Base-by-base conservation (phyloP, 768 basidiomycete species). In the Pleurotus ostreatus region DNA sequence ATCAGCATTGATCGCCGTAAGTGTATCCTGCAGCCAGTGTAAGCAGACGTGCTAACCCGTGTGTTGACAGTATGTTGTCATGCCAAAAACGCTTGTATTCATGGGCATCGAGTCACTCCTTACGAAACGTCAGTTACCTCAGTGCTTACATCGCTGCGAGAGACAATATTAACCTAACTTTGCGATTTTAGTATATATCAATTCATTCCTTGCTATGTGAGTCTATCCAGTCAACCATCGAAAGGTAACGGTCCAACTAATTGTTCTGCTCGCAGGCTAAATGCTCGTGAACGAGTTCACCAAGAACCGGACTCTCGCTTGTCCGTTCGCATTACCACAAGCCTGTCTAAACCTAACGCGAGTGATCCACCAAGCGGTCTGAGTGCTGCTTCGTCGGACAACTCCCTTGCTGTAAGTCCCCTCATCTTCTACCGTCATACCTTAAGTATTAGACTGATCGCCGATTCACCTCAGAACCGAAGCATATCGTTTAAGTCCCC, bases 141-240 rank as follows among this genome's bases (percentile, higher is more conserved):
- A 9, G 34, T 55, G 25, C 18, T 22, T 12, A 11, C 26, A 7
- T 30, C n/a, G 5, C 38, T 43, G 7, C 13, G 18, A 20, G 3
- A 1, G 16, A 9, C 15, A 16, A 9, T 38, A 25, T 11, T 37
- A 11, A 49, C 15, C n/a, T 49, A 40, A 15, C 12, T 39, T 16
- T 16, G 11, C 20, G 26, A 20, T 16, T 25, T 16, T 52, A 70
- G 69, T 69, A 15, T 70, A 70, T 46, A 63, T 66, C 58, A 68
- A 67, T 56, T 70, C 69, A 48, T 69, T 65, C 55, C 58, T 70
- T 22, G 67, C 69, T 11, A 70, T 70, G 68, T 68, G 57, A 18
- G 59, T 22, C 15, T 26, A 2, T 5, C 26, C 4, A 4, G 1
- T 0, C 5, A 8, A 49, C 15, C 0, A 45, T 41, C 20, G 3